Evolutionary conservation across 495 filamentous ascomycete species (phyloP).

Genomic region (Talaromyces proteolyticus): DNA sequence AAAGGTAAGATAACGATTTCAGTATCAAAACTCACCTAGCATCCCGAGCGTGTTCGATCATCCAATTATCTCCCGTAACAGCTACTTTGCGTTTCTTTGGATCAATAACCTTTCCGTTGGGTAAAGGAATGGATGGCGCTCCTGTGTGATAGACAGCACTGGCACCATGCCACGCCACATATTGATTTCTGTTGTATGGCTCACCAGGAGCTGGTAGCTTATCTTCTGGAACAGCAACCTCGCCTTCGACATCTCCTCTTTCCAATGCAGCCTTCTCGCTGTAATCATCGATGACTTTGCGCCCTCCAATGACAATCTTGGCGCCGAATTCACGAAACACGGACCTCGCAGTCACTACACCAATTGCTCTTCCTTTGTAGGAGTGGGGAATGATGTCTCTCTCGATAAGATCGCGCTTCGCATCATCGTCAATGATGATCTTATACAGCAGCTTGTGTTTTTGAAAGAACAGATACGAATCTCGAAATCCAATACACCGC

Average conservation of each 20-base stretch:
- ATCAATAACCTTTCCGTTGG: slow-evolving; percentile 64
- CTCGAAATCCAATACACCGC: slow-evolving; percentile 91
- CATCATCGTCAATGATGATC: slow-evolving; percentile 88
- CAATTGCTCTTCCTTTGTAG: slow-evolving; percentile 97
- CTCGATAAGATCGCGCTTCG: slow-evolving; percentile 90
- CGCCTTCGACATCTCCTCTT: slow-evolving; percentile 81
- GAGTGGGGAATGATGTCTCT: slow-evolving; percentile 92
- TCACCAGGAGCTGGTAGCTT: slow-evolving; percentile 63
- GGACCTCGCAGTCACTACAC: slow-evolving; percentile 92
- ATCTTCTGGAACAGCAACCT: slow-evolving; percentile 83
- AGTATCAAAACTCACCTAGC: slow-evolving; percentile 58
- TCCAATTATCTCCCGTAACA: slow-evolving; percentile 97
- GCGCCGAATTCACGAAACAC: slow-evolving; percentile 97
- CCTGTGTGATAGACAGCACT: slow-evolving; percentile 90
- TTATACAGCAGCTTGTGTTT: slow-evolving; percentile 93
- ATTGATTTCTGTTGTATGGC: slow-evolving; percentile 88
- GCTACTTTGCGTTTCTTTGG: slow-evolving; percentile 76
- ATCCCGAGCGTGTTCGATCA: slow-evolving; percentile 85
- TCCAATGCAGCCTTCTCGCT: slow-evolving; percentile 69
- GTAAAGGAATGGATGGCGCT: slow-evolving; percentile 67
- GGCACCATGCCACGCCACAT: slow-evolving; percentile 96
- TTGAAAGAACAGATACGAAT: slow-evolving; percentile 97
- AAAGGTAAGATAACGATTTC: not conserved
- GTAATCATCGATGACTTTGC: slow-evolving; percentile 84
- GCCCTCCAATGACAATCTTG: slow-evolving; percentile 86